phyloP scores from a whole-genome alignment of 1,139 yeast genomes.

The Hyphopichia wangnamkhiaoensis region DNA sequence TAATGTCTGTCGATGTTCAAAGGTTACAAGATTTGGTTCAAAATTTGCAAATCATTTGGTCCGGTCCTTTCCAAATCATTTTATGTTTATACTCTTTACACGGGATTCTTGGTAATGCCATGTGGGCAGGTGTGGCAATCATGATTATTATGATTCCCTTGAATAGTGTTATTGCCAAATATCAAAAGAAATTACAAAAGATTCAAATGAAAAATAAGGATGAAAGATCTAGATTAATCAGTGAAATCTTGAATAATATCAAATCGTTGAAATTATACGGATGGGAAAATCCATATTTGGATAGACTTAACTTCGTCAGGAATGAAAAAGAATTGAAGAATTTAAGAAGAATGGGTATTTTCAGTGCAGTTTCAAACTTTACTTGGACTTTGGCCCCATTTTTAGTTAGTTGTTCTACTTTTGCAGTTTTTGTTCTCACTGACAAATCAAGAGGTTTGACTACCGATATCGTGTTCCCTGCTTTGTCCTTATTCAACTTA shows the following conservation, averaged over 20 bases:
- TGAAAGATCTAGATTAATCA: slow-evolving; percentile 58
- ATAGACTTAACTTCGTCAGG: slow-evolving; percentile 75
- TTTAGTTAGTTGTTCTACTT: slow-evolving; percentile 87
- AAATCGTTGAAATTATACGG: slow-evolving; percentile 91
- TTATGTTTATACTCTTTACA: slow-evolving; percentile 79
- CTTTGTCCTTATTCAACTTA: slow-evolving; percentile 81
- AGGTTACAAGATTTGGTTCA: slow-evolving; percentile 88
- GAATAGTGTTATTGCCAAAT: slow-evolving; percentile 71
- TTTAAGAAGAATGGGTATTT: slow-evolving; percentile 73
- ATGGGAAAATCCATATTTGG: slow-evolving; percentile 88
- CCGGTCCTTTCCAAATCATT: slow-evolving; percentile 91
- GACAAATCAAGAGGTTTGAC: slow-evolving; percentile 68
- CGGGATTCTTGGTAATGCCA: slow-evolving; percentile 77
- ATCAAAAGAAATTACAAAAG: slow-evolving; percentile 75
- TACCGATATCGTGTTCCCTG: slow-evolving; percentile 94
- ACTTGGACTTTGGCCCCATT: slow-evolving; percentile 90
- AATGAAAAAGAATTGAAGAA: slow-evolving; percentile 84
- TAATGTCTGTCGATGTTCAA: slow-evolving; percentile 97
- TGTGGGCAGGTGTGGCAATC: slow-evolving; percentile 96
- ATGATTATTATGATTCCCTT: slow-evolving; percentile 85
- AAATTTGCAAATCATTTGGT: slow-evolving; percentile 87
- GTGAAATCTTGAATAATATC: slow-evolving; percentile 87
- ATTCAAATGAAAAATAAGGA: slow-evolving; percentile 49
- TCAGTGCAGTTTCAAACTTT: slow-evolving; percentile 71
- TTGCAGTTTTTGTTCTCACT: slow-evolving; percentile 73